phyloP scores from a whole-genome alignment of 1,284 basidiomycete species.

The Filobasidium uniguttulatum region DNA sequence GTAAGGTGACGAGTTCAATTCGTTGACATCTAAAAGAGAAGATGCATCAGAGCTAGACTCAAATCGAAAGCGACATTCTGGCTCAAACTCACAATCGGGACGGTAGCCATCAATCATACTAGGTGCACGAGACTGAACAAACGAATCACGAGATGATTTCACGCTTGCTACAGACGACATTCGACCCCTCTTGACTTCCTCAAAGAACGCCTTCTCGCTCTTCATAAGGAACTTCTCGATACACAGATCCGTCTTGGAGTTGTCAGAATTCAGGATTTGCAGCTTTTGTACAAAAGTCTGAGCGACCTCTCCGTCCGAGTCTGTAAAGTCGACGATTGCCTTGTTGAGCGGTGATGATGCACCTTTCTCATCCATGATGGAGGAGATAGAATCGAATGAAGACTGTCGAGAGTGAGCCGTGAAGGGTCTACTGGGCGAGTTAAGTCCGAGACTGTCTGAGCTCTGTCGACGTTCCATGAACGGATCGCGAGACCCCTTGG shows the following conservation, averaged over 20 bases:
- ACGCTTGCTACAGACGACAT: constrained; percentile 38
- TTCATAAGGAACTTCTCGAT: constrained; percentile 81
- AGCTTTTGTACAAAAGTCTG: constrained; percentile 76
- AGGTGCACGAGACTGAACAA: constrained; percentile 34
- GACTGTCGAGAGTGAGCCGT: constrained; percentile 62
- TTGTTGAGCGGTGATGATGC: constrained; percentile 76
- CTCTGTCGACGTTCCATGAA: constrained; percentile 49
- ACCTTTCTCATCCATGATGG: constrained; percentile 73
- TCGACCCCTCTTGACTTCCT: constrained; percentile 73
- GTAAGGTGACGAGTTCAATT: constrained; percentile 42
- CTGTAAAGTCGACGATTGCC: constrained; percentile 80
- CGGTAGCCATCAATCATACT: constrained; percentile 56
- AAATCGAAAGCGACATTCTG: neutral
- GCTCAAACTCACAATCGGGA: constrained; percentile 49
- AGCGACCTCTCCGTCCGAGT: constrained; percentile 77
- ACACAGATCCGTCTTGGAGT: constrained; percentile 77
- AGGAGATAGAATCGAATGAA: constrained; percentile 73
- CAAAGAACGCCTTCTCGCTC: constrained; percentile 84
- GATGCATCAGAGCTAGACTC: neutral
- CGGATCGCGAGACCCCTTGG: constrained; percentile 53
- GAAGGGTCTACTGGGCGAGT: constrained; percentile 54
- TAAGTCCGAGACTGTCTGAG: constrained; percentile 23
- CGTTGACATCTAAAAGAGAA: constrained; percentile 1
- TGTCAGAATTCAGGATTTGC: constrained; percentile 60
- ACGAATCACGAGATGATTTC: constrained; percentile 60